Base-by-base conservation (phyloP, 1,284 basidiomycete species). In the Moniliella sp. region DNA sequence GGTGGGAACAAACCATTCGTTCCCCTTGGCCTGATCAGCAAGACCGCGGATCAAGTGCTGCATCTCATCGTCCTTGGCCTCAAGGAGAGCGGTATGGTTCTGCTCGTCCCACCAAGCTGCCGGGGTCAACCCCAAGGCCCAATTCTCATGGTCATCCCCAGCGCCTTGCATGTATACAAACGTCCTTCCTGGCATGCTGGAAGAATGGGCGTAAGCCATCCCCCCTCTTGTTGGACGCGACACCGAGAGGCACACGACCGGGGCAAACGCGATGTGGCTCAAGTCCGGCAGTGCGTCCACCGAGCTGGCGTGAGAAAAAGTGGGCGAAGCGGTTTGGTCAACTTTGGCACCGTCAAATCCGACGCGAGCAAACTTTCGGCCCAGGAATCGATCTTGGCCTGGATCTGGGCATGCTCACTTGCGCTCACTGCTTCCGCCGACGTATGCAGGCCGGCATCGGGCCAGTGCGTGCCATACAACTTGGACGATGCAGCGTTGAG, bases 71-170 rank as follows among this genome's bases (percentile, higher is more conserved):
- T 74, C 65, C 17, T 15, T 13, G 10, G 27, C 31, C 8, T 15
- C 11, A n/a, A 26, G 1, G 5, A 32, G 18, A 9, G 18, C 18
- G 12, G 4, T 15, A 15, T 32, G 31, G 23, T 26, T n/a, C 5
- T 16, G n/a, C 16, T 16, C 10, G 15, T 30, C 3, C 82, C 82
- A 86, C 50, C 76, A 84, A 8, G 74, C 37, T 5, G 62, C 47
- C 0, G 82, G 78, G 0, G 73, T 76, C 33, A 84, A 62, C 1
- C 78, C 78, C 69, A 75, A 45, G 1, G 76, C 71, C 80, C 80
- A 84, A 5, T 75, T 64, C 53, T 84, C 81, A 48, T 84, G 79
- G 47, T 84, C 81, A 48, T 84, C 80, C 0, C 80, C 81, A 0
- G 77, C 78, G 2, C 82, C 82, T 59, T 86, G 81, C 5, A 86